A percentile compares a stretch with the other conserved stretches of the same genome.
phyloP scores from a whole-genome alignment of 768 basidiomycete genomes.

The Boletus rufocinnamomeus region DNA sequence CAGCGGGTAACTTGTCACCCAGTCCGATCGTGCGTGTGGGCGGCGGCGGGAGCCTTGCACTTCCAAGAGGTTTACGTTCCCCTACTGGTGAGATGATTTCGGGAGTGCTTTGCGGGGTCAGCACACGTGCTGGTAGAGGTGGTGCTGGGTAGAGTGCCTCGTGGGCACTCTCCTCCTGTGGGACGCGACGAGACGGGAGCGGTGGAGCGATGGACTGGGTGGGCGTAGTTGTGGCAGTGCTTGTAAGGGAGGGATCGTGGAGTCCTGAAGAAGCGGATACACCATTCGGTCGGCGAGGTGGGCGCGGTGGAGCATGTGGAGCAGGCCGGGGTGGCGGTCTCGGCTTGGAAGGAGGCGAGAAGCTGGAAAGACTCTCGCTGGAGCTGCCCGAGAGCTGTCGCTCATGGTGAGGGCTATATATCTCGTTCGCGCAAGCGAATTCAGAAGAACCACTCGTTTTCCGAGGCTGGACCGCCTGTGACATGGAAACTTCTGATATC shows the following conservation, averaged over 20 bases:
- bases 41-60: conserved; percentile 60
- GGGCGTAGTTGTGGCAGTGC: conserved; percentile 10
- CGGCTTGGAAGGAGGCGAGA: conserved; percentile 17
- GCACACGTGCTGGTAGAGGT: conserved; percentile 41
- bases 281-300: conserved; percentile 20
- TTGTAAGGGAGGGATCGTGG: background rate
- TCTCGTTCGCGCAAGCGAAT: background rate
- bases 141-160: conserved; percentile 20
- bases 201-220: conserved; percentile 35
- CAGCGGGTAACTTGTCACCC: conserved; percentile 69
- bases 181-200: conserved; percentile 41
- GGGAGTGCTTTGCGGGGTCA: background rate
- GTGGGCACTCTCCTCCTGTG: conserved; percentile 10
- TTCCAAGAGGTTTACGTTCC: conserved; percentile 31
- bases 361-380: conserved; percentile 18
- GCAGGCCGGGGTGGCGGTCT: conserved; percentile 27
- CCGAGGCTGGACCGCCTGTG: conserved; percentile 8
- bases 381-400: conserved; percentile 27
- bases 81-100: conserved; percentile 25
- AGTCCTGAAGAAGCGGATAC: background rate
- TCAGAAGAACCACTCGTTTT: conserved; percentile 13
- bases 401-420: conserved; percentile 3
- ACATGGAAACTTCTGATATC: conserved; percentile 16
- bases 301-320: conserved; percentile 21
- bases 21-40: conserved; percentile 72